Evolutionary conservation across 1,284 basidiomycete genomes (phyloP), one percentile per base, ranked within the genome.

Genomic region (Moesziomyces aphidis): DNA sequence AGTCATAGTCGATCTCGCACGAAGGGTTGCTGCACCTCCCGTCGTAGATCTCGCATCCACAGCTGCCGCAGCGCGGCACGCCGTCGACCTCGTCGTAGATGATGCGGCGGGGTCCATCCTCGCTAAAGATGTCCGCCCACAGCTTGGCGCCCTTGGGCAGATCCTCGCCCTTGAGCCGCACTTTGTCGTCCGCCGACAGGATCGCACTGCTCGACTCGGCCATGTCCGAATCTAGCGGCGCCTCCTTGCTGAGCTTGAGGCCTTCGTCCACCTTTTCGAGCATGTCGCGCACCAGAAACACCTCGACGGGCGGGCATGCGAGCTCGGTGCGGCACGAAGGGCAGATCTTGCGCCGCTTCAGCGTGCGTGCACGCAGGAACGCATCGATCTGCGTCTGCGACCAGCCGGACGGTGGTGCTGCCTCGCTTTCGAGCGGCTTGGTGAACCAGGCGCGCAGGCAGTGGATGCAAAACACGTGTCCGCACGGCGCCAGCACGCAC

Each of bases 371-470:
- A 15, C 61, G 62, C n/a, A 57, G 47, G 19, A 54, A 57, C 1
- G 48, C 49, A 7, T 66, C 58, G 9, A 55, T 31, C 36, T 71
- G 61, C 3, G 21, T 39, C 19, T 42, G 50, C 24, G 55, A 50
- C 58, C 65, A 70, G 28, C n/a, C 5, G 21, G 47, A 10, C 2
- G 76, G 73, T 21, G 69, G 24, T 1, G 36, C 11, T 11, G 61
- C 62, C 44, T 79, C 70, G 47, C 66, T 63, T 11, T 62, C 67
- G 4, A 63, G 45, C 8, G 73, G 79, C 31, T 72, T 74, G 43
- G 72, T 74, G 65, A 83, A 83, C 79, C 79, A 83, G 15, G 68
- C 61, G 10, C 78, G 68, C 8, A 83, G 70, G 55, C 82, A 83
- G 50, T 65, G 61, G 10, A 81, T 77, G 57, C 82, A 83, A 42